Evolutionary conservation across 2,329 filamentous ascomycete genomes (phyloP).

Genomic region (Arthrinium puccinioides): DNA sequence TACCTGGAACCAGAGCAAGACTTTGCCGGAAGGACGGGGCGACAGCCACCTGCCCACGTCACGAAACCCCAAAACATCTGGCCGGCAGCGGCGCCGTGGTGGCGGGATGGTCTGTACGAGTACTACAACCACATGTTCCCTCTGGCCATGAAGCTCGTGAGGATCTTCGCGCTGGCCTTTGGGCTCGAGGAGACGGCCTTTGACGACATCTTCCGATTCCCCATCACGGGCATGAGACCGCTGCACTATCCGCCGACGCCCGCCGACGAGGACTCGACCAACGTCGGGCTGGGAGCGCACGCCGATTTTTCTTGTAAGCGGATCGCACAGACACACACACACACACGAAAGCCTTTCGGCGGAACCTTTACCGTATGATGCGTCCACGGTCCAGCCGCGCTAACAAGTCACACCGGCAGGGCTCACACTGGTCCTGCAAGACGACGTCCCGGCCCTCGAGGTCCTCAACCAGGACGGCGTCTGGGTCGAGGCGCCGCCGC

Average conservation of each 20-base stretch:
- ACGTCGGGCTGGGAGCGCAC: constrained; percentile 31
- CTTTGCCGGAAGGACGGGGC: constrained; percentile 17
- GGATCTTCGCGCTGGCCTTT: constrained; percentile 29
- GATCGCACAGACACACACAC: background rate
- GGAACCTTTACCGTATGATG: background rate
- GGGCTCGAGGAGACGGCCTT: constrained; percentile 29
- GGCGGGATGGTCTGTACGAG: constrained; percentile 23
- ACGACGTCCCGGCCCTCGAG: constrained; percentile 23
- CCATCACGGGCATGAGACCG: constrained; percentile 32
- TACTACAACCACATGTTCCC: constrained; percentile 24
- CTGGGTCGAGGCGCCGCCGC: constrained; percentile 29
- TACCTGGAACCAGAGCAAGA: constrained; percentile 28
- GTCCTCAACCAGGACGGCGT: constrained; percentile 32
- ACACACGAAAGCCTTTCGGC: background rate
- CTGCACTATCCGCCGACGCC: constrained; percentile 30
- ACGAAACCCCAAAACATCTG: constrained; percentile 25
- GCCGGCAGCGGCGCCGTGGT: constrained; percentile 22
- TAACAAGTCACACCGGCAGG: constrained; percentile 3
- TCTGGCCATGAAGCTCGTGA: constrained; percentile 23
- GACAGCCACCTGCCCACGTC: constrained; percentile 16
- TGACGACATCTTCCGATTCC: constrained; percentile 27
- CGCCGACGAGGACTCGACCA: constrained; percentile 1
- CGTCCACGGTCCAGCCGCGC: too few species aligned
- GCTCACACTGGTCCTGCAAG: constrained; percentile 30
- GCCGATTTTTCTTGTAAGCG: constrained; percentile 29